Evolutionary conservation across 768 basidiomycete genomes (phyloP), one percentile per base, ranked within the genome.

Genomic region (Fomitopsis pulvina): DNA sequence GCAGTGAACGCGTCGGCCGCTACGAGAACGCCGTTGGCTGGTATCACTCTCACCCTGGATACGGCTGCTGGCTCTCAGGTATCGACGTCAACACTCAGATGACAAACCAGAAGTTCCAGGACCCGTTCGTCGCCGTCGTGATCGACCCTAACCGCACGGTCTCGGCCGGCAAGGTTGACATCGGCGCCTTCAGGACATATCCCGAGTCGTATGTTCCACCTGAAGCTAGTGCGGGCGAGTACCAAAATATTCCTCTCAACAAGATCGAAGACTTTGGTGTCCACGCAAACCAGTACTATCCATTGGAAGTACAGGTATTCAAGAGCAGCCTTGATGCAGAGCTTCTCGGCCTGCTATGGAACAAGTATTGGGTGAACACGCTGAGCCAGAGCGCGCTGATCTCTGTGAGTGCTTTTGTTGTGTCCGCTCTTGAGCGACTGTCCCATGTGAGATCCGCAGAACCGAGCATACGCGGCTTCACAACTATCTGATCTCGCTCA

Each of bases 191-290:
- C 79, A 78, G 96, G 52, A 97, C 96, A 0, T 99, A 91, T 65
- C 96, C 96, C 3, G 91, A 92, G 72, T 87, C 85, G 59, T 96
- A 96, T 69, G 92, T 85, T 1, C 93, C 95, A 2, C 82, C 89
- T 0, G 68, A 72, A 42, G 75, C 74, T 1, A 69, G 79, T 1
- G 66, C 83, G 2, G 87, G 88, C 22, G 88, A 94, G 65, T 97
- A 97, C 60, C 95, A 99, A 65, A 92, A 89, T 42, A 97, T 98
- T 59, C 96, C 96, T 0, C 77, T 96, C 32, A 83, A 78, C 72
- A 99, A 99, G 74, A 94, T 99, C 52, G 96, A 98, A 67, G 96
- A 99, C 65, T 99, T 99, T 62, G 96, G 96, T 66, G 96, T 97
- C 3, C 96, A 99, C 61, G 93, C 95, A 28, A 89, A 90, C 61